phyloP scores from a whole-genome alignment of 2,329 filamentous ascomycete species.

The Colletotrichum spaethianum region DNA sequence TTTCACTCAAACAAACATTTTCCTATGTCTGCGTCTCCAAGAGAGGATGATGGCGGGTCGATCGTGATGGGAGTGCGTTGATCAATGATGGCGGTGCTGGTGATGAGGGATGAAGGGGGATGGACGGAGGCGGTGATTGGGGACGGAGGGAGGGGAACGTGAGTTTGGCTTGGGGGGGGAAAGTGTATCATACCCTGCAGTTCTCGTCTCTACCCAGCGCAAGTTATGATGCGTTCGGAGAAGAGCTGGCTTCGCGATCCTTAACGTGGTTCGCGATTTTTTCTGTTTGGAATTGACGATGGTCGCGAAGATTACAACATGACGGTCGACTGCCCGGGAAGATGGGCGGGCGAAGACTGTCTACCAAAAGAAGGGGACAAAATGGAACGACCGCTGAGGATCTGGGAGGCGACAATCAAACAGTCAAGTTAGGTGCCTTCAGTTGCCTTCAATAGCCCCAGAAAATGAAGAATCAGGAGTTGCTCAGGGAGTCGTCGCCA shows the following conservation, averaged over 20 bases:
- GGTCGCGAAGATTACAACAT: conserved; percentile 40
- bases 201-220: conserved; percentile 30
- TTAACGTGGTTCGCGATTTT: conserved; percentile 38
- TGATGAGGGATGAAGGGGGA: background rate
- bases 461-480: conserved; percentile 13
- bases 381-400: conserved; percentile 31
- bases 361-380: conserved; percentile 37
- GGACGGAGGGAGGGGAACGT: conserved; percentile 12
- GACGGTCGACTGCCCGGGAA: conserved; percentile 24
- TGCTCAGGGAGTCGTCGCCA: conserved; percentile 16
- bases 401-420: conserved; percentile 28
- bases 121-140: background rate
- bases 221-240: conserved; percentile 18
- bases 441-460: conserved; percentile 23
- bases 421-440: conserved; percentile 35
- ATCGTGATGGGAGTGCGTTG: conserved; percentile 20
- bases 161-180: conserved; percentile 37
- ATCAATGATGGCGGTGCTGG: conserved; percentile 21
- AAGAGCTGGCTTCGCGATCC: conserved; percentile 33
- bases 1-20: conserved; percentile 40
- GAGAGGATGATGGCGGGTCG: conserved; percentile 15
- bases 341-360: conserved; percentile 26
- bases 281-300: conserved; percentile 22
- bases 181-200: conserved; percentile 42
- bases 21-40: conserved; percentile 32